These are phyloP conservation scores for Adansonia grandidieri DNA, from an alignment of 441 rosid genomes.

Conservation along the genomic window DNA sequence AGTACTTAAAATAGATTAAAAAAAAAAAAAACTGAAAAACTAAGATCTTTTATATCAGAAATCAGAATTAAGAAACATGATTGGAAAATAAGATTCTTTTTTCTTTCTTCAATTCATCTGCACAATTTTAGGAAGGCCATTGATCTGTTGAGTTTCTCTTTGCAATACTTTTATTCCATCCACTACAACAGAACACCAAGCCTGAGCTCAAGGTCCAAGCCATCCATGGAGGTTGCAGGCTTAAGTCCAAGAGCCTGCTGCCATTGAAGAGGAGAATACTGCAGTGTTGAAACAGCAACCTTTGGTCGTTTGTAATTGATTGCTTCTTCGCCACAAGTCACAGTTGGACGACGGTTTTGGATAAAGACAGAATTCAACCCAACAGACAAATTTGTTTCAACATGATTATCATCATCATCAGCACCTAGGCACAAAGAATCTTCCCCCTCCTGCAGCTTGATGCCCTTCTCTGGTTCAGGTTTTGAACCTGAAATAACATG, in stretches of 20 bases:
- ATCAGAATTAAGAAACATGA: constrained; percentile 7
- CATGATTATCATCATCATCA: neutral
- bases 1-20: neutral
- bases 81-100: neutral
- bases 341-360: constrained; percentile 21
- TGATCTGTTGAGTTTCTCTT: neutral
- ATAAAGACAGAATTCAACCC: constrained; percentile 12
- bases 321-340: constrained; percentile 23
- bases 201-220: constrained; percentile 93
- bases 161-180: constrained; percentile 23
- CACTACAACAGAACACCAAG: constrained; percentile 62
- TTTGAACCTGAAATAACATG: neutral
- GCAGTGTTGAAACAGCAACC: constrained; percentile 30
- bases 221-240: constrained; percentile 48
- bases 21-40: neutral
- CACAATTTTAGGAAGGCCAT: neutral
- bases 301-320: constrained; percentile 40
- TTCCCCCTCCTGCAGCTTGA: too few relatives aligned
- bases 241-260: constrained; percentile 38
- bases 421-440: neutral
- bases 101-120: neutral
- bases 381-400: neutral
- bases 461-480: too few relatives aligned
- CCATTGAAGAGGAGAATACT: constrained; percentile 27
- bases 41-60: neutral